Evolutionary conservation across 176 grass and related monocot genomes (phyloP), one percentile per base, ranked within the genome.

Genomic region (Metroxylon sagu): DNA sequence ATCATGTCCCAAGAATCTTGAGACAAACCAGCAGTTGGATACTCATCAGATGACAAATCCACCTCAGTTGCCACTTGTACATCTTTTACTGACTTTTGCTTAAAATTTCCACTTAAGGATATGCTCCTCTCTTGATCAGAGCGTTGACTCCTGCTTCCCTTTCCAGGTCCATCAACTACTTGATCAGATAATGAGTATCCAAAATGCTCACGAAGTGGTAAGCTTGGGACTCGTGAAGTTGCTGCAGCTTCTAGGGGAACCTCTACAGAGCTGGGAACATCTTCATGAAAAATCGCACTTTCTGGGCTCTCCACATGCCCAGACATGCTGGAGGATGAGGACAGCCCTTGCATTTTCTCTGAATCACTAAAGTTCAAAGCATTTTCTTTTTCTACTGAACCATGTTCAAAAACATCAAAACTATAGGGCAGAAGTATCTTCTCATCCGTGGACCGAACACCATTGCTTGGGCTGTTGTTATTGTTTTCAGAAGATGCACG

Each of bases 11-110:
- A 75, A 25, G 87, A 88, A 66, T 79, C 79, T 68, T 31, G 67
- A 75, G 84, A 91, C 53, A 89, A 90, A 62, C 68, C 83, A 81
- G 84, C 77, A 74, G 77, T 74, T 68, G 84, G 74, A 64, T 69
- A 78, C 27, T 43, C 82, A 50, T 75, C 75, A 75, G 83, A 61
- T 64, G 86, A 84, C 31, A 83, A 80, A 56, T 83, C 84, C 63
- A 72, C 72, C 68, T 75, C 82, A 54, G 54, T 60, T 18, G 66
- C 53, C 12, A 61, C 74, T 71, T 78, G 67, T 49, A 25, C 56
- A 75, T 86, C 71, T 67, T 76, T 80, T 68, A 31, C 49, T 52
- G 61, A 84, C 48, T 52, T 56, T 2, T 30, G 56, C 52, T 85
- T 91, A 71, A 70, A 50, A 15, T 66, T 66, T 21, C 17, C 51